Evolutionary conservation across 768 basidiomycete species (phyloP), one percentile per base, ranked within the genome.

Genomic region (Podaxis rugospora): DNA sequence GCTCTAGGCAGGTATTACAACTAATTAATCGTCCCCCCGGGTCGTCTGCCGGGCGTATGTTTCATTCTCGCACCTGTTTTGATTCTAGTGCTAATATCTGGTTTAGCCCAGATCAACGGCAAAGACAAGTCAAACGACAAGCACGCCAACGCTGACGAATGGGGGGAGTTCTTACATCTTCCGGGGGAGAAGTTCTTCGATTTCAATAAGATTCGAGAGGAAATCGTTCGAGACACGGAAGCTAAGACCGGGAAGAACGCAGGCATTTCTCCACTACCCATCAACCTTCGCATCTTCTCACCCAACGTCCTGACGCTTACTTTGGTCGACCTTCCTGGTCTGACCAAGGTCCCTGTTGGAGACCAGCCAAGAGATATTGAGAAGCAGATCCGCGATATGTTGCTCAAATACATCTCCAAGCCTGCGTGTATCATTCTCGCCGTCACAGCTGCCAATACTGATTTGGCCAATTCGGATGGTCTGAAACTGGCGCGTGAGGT

Each of bases 161-260:
- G 97, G 97, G 97, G 96, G 67, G 97, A 99, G 75, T 99, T 99
- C 82, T 80, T 98, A 32, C 94, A 95, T 68, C 83, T 98, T 40
- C 97, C 96, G 0, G 91, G 92, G 62, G 92, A 98, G 78, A 99
- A 98, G 76, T 95, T 98, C 76, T 93, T 89, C 73, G 96, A 99
- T 78, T 99, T 99, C 77, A 82, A 87, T 75, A 95, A 97, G 81
- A 97, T 98, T 71, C 82, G 96, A 61, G 92, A 90, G 42, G 97
- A 99, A 75, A 99, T 99, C 65, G 83, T 98, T 32, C 87, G 88
- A 64, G 97, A 99, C 73, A 99, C 97, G 0, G 97, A 98, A 71
- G 92, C 92, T 61, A 98, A 98, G 83, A 99, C 97, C 0, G 97
- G 97, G 61, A 92, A 91, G 74, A 99, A 99, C 71, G 95, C 96